These are phyloP conservation scores for Sporothrix protearum DNA, from an alignment of 2,329 filamentous ascomycete genomes.

Conservation along the genomic window DNA sequence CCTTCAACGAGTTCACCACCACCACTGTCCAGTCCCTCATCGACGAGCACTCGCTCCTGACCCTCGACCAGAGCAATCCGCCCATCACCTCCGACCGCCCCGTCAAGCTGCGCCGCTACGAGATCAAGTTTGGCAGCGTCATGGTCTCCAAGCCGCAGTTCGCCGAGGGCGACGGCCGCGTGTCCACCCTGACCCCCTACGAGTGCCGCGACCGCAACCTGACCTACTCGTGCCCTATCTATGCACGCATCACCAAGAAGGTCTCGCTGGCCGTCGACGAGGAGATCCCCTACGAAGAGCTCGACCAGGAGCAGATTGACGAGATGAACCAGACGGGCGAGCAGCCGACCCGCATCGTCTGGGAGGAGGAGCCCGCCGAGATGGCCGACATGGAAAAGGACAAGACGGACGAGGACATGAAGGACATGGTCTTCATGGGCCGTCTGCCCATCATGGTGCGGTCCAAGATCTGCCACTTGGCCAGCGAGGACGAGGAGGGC, in stretches of 20 bases:
- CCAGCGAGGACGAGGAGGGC: slow-evolving; percentile 76
- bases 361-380: slow-evolving; percentile 58
- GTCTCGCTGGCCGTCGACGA: slow-evolving; percentile 79
- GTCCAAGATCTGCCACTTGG: slow-evolving; percentile 89
- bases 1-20: slow-evolving; percentile 94
- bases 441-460: slow-evolving; percentile 98
- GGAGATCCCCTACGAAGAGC: slow-evolving; percentile 61
- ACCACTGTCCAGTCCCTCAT: slow-evolving; percentile 94
- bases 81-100: slow-evolving; percentile 70
- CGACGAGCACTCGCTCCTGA: slow-evolving; percentile 85
- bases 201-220: slow-evolving; percentile 93
- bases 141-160: slow-evolving; percentile 86
- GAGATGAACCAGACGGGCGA: slow-evolving; percentile 55
- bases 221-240: slow-evolving; percentile 89
- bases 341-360: slow-evolving; percentile 55
- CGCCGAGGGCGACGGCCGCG: slow-evolving; percentile 87
- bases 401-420: slow-evolving; percentile 55
- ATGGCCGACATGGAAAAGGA: slow-evolving; percentile 51
- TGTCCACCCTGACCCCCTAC: slow-evolving; percentile 82
- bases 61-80: slow-evolving; percentile 88
- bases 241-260: slow-evolving; percentile 81
- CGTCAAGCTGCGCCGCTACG: slow-evolving; percentile 84
- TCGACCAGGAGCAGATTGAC: slow-evolving; percentile 61
- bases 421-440: slow-evolving; percentile 81
- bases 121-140: slow-evolving; percentile 89